phyloP scores from a whole-genome alignment of 176 grass and related monocot species.

The Musa itinerans region DNA sequence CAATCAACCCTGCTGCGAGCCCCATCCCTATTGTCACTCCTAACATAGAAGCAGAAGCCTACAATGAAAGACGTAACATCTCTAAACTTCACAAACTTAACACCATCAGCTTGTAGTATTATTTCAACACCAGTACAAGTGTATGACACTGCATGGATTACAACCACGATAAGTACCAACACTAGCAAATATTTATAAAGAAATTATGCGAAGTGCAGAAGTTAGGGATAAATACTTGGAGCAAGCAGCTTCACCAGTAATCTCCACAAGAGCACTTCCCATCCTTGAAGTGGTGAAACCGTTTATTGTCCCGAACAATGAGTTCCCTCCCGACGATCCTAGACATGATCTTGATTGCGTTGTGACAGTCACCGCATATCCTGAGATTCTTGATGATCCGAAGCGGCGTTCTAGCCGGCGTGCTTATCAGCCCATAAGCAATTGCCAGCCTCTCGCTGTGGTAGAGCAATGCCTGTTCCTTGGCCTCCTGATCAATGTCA shows the following conservation, averaged over 20 bases:
- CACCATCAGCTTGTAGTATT: too few species aligned
- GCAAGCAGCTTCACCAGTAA: constrained; percentile 11
- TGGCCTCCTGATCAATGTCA: constrained; percentile 16
- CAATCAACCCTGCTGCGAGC: too few species aligned
- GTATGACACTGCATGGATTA: background rate
- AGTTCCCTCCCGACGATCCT: constrained; percentile 15
- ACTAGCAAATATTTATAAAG: background rate
- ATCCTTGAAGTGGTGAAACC: constrained; percentile 18
- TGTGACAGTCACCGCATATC: constrained; percentile 16
- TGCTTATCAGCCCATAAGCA: constrained; percentile 10
- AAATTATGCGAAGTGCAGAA: background rate
- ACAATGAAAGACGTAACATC: too few species aligned
- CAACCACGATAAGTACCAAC: background rate
- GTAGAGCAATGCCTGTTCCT: constrained; percentile 17
- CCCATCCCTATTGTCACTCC: too few species aligned
- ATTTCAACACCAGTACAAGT: too few species aligned
- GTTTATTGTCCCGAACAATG: constrained; percentile 15
- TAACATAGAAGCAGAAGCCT: too few species aligned
- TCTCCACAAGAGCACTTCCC: constrained; percentile 16
- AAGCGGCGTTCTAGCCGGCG: background rate
- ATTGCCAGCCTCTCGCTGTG: constrained; percentile 14
- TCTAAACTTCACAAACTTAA: too few species aligned
- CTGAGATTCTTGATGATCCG: constrained; percentile 14
- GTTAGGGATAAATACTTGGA: background rate
- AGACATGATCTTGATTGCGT: constrained; percentile 17